Evolutionary conservation across 768 basidiomycete genomes (phyloP).

Genomic region (Rossbeevera mucosa): DNA sequence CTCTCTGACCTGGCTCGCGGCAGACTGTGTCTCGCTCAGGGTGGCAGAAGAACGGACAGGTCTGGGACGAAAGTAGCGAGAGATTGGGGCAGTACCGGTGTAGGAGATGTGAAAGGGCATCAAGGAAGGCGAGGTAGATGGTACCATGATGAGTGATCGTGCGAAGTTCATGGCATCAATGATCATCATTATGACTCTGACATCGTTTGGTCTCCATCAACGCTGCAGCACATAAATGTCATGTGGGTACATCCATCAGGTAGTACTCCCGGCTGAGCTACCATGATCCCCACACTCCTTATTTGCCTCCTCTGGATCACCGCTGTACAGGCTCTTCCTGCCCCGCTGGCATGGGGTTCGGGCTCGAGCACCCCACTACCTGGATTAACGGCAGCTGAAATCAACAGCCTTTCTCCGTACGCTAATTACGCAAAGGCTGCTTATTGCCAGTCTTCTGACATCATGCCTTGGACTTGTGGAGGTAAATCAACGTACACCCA

Average conservation of each 20-base stretch:
- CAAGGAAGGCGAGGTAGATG: constrained; percentile 44
- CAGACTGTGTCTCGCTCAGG: constrained; percentile 5
- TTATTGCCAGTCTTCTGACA: constrained; percentile 41
- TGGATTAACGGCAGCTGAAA: constrained; percentile 35
- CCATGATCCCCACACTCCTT: constrained; percentile 4
- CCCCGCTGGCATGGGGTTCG: constrained; percentile 21
- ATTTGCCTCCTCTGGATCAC: constrained; percentile 6
- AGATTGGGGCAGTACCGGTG: constrained; percentile 66
- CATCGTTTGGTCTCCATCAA: no score
- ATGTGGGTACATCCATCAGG: no score
- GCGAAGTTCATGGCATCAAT: no score
- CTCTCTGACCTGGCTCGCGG: neutral
- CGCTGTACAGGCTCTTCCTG: constrained; percentile 14
- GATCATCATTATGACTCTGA: no score
- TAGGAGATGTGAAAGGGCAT: constrained; percentile 83
- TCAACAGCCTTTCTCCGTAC: constrained; percentile 43
- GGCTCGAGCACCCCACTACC: constrained; percentile 22
- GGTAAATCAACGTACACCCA: constrained; percentile 26
- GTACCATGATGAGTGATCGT: no score
- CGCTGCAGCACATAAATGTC: no score
- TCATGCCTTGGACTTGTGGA: constrained; percentile 50
- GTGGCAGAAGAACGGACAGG: constrained; percentile 25
- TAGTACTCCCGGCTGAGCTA: neutral
- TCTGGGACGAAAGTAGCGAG: constrained; percentile 64
- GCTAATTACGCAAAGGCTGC: constrained; percentile 46